These are phyloP conservation scores for Coprinopsis strossmayeri DNA, from an alignment of 768 basidiomycete species.

Conservation along the genomic window DNA sequence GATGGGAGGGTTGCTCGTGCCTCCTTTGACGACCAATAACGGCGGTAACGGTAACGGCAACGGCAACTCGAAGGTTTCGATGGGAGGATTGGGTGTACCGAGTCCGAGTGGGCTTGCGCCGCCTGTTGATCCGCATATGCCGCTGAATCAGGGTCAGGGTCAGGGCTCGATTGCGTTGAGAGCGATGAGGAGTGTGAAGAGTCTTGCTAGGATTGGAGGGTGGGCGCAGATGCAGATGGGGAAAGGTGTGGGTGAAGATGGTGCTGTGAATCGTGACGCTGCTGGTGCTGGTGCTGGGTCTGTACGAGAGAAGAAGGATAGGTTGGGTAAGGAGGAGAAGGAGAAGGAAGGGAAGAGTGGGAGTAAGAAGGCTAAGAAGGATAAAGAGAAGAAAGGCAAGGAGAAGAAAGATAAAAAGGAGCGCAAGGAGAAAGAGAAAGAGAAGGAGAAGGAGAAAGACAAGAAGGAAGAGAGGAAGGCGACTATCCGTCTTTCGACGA, in stretches of 20 bases:
- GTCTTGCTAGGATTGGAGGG: slow-evolving; percentile 64
- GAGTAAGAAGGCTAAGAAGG: slow-evolving; percentile 18
- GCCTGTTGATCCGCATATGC: not conserved
- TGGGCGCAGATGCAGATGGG: slow-evolving; percentile 44
- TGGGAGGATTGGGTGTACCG: not conserved
- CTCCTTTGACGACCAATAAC: not conserved
- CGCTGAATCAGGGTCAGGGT: slow-evolving; percentile 8
- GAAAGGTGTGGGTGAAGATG: not conserved
- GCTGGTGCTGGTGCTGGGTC: too few relatives aligned
- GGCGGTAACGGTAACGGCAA: not conserved
- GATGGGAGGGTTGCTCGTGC: not conserved
- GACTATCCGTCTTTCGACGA: too few relatives aligned
- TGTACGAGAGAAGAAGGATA: slow-evolving; percentile 23
- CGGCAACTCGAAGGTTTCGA: not conserved
- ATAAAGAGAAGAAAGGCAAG: slow-evolving; percentile 20
- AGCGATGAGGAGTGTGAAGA: slow-evolving; percentile 71
- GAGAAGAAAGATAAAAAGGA: slow-evolving; percentile 23
- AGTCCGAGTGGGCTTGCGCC: not conserved
- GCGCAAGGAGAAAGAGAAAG: slow-evolving; percentile 18
- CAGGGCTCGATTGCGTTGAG: slow-evolving; percentile 69
- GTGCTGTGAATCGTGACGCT: not conserved
- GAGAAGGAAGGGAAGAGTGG: slow-evolving; percentile 19
- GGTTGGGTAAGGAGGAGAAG: slow-evolving; percentile 32
- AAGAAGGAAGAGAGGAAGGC: too few relatives aligned
- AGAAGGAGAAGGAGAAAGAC: slow-evolving; percentile 22